Evolutionary conservation across 1,284 basidiomycete genomes (phyloP), one percentile per base, ranked within the genome.

Genomic region (Moniliella sp.): DNA sequence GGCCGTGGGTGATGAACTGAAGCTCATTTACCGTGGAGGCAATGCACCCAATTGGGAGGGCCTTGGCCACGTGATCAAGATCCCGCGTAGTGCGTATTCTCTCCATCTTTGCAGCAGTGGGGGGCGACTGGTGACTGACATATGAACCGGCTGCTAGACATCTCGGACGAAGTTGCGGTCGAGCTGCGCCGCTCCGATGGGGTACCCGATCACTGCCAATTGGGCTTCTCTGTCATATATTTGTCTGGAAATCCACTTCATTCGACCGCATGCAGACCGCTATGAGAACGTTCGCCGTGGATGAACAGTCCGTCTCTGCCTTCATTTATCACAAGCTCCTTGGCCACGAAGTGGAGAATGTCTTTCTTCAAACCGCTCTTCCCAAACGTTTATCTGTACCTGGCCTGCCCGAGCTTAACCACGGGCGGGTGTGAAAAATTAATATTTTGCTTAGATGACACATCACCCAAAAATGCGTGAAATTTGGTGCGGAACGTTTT

Each of bases 201-300:
- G n/a, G 86, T 91, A 4, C 91, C 91, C 2, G 73, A 76, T 13
- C 84, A 97, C 31, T 74, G 84, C 64, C 88, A 81, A 0, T 81
- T 88, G 55, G 81, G 83, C 48, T 97, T 91, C 56, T 76, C 79
- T 0, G 86, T 77, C 26, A n/a, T n/a, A 91, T 97, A 61, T 99
- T 97, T 54, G 84, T 99, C 10, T 99, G 91, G 91, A 97, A 97
- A 63, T 84, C 83, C 4, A 97, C 91, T 0, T 91, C 83, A 57
- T 99, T 97, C 50, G 88, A 94, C 61, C 73, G 91, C 33, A 97
- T 97, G 91, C 91, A 97, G 61, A 69, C 81, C 31, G 91, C 91
- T 1, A 93, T 99, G 84, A 93, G 91, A 69, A 93, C 84, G 1
- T 97, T 99, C 61, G 88, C 91, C 8, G 78, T 94, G 15, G 88